Evolutionary conservation across 129 eudicot genomes (phyloP), one percentile per base, ranked within the genome.

Genomic region (Gnaphalium uliginosum): DNA sequence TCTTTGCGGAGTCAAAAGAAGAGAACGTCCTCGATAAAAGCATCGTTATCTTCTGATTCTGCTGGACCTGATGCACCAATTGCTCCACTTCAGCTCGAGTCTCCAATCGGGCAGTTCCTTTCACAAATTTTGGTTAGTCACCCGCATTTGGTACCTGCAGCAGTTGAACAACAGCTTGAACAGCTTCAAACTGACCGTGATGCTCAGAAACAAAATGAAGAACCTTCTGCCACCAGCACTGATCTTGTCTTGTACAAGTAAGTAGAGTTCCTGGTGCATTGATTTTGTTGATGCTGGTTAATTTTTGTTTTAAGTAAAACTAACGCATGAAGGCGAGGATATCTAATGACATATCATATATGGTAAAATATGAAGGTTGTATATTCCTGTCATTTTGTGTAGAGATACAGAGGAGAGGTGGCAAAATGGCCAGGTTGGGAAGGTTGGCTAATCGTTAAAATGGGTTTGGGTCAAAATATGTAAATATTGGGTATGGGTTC

Each of bases 91-190:
- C 83, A 86, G 83, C 84, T 94, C 37, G 99, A 94, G 83, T 94
- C 99, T 74, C 97, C 99, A 76, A 63, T 85, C 69, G 99, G 99
- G 6, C 97, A 91, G 83, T 87, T 94, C 74, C 92, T 94, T 17
- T 78, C 97, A 27, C 86, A 94, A 68, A 94, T 94, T 59, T 77
- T 94, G 43, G 68, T 72, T 1, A 94, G 96, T 74, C 99, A 94
- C 87, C 99, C 97, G 1, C 99, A 94, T 77, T 85, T 94, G 25
- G 80, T 94, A n/a, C 99, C 99, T 32, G 99, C 97, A 59, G 99
- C 99, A 17, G 97, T 89, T 37, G 99, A 94, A 23, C 97, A 94
- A 85, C 99, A 94, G 75, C 99, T 94, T 22, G 99, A 89, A 77
- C 97, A 87, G 87, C 96, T 94, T 76, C 88, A 91, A 84, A 91